Conservation (phyloP, 2,329 filamentous ascomycete genomes). For the Claviceps sp. region DNA sequence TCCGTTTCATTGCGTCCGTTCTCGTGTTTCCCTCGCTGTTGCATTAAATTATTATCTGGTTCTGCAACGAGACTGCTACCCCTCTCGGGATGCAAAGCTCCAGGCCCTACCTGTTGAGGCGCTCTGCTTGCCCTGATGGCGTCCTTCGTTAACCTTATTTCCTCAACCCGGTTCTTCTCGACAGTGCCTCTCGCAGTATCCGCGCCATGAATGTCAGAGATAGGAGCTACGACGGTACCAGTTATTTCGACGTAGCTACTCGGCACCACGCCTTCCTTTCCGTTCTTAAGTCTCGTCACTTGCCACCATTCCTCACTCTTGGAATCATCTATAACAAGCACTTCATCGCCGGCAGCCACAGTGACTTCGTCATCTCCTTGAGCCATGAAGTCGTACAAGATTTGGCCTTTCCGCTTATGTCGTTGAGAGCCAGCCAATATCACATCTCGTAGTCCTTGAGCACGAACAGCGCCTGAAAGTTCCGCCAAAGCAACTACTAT, state of each 20-base stretch:
- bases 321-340: conserved; percentile 74
- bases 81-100: conserved; percentile 62
- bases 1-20: conserved; percentile 45
- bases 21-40: conserved; percentile 61
- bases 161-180: conserved; percentile 66
- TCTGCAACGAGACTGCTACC: conserved; percentile 64
- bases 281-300: conserved; percentile 78
- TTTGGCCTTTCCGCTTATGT: conserved; percentile 65
- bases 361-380: conserved; percentile 95
- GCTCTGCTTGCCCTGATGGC: conserved; percentile 52
- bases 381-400: conserved; percentile 93
- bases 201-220: conserved; percentile 31
- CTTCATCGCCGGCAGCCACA: conserved; percentile 79
- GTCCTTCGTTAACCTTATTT: conserved; percentile 72
- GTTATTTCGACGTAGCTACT: conserved; percentile 91
- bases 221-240: conserved; percentile 44
- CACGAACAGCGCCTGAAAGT: conserved; percentile 70
- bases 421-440: conserved; percentile 63
- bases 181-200: conserved; percentile 48
- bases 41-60: conserved; percentile 51
- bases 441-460: conserved; percentile 75
- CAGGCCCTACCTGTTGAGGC: conserved; percentile 56
- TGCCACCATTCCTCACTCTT: conserved; percentile 99
- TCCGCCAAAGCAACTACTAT: conserved; percentile 83
- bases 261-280: conserved; percentile 89